phyloP scores from a whole-genome alignment of 768 basidiomycete species.

The Tulasnella sp. region DNA sequence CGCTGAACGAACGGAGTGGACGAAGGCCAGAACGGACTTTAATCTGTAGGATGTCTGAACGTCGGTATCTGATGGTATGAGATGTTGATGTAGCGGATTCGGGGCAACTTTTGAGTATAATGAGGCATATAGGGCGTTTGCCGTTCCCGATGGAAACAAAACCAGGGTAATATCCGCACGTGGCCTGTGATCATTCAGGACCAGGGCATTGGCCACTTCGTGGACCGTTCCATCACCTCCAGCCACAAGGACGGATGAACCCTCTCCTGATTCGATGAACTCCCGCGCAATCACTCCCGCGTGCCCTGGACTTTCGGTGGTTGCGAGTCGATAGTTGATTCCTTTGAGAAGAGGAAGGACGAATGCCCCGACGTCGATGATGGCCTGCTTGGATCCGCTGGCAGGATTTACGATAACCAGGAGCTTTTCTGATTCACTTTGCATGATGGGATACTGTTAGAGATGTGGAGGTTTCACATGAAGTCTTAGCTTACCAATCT shows the following conservation, averaged over 20 bases:
- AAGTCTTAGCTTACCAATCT: neutral
- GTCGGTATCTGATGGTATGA: constrained; percentile 2
- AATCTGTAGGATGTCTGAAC: constrained; percentile 32
- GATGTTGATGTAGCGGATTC: neutral
- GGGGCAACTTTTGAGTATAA: constrained; percentile 45
- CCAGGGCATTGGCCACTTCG: constrained; percentile 64
- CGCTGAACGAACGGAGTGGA: constrained; percentile 24
- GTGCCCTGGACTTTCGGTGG: constrained; percentile 43
- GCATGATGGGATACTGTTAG: neutral
- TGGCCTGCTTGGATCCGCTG: constrained; percentile 49
- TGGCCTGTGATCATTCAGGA: constrained; percentile 18
- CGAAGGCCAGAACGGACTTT: constrained; percentile 43
- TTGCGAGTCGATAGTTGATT: constrained; percentile 29
- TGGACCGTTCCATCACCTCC: constrained; percentile 92
- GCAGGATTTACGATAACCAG: constrained; percentile 68
- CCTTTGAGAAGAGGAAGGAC: constrained; percentile 51
- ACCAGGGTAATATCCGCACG: constrained; percentile 29
- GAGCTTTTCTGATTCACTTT: neutral
- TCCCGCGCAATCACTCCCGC: constrained; percentile 32
- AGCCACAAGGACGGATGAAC: constrained; percentile 30
- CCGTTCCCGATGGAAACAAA: constrained; percentile 68
- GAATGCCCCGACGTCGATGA: constrained; percentile 42
- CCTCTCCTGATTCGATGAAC: neutral
- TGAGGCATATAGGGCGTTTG: constrained; percentile 79
- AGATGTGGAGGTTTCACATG: neutral